Conservation (phyloP, 2,329 filamentous ascomycete species). For the Fulvia fulva region DNA sequence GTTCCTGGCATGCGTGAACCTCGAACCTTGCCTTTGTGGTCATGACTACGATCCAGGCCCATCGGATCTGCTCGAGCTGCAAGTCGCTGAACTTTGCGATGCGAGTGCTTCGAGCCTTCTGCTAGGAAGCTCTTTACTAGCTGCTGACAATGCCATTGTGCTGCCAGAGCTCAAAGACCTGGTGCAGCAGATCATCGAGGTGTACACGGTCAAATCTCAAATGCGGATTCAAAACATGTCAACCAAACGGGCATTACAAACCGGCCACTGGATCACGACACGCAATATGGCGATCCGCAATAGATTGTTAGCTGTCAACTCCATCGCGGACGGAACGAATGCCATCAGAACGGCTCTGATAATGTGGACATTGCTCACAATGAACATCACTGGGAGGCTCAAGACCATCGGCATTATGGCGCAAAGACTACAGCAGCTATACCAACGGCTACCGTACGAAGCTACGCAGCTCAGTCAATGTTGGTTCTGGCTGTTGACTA, state of each 20-base stretch:
- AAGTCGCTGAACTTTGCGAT: not conserved
- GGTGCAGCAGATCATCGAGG: constrained; percentile 2
- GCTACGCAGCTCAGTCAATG: no score
- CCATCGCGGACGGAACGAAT: not conserved
- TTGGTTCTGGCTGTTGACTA: not conserved
- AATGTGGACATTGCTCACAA: constrained; percentile 6
- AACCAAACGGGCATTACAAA: not conserved
- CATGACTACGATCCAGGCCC: constrained; percentile 4
- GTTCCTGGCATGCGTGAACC: constrained; percentile 5
- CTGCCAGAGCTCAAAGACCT: not conserved
- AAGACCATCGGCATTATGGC: constrained; percentile 6
- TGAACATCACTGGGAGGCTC: constrained; percentile 5
- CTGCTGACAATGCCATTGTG: not conserved
- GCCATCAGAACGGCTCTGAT: not conserved
- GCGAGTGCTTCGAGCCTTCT: no score
- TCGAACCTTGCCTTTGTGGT: constrained; percentile 1
- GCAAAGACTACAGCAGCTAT: not conserved
- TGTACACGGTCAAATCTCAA: not conserved
- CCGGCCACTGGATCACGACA: constrained; percentile 3
- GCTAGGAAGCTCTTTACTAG: not conserved
- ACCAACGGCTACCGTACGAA: not conserved
- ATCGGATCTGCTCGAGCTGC: not conserved
- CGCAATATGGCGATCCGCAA: constrained; percentile 6
- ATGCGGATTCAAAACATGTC: not conserved
- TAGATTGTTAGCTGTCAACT: not conserved